Conservation (phyloP, 2,329 filamentous ascomycete genomes). For the Fusarium xylarioides region DNA sequence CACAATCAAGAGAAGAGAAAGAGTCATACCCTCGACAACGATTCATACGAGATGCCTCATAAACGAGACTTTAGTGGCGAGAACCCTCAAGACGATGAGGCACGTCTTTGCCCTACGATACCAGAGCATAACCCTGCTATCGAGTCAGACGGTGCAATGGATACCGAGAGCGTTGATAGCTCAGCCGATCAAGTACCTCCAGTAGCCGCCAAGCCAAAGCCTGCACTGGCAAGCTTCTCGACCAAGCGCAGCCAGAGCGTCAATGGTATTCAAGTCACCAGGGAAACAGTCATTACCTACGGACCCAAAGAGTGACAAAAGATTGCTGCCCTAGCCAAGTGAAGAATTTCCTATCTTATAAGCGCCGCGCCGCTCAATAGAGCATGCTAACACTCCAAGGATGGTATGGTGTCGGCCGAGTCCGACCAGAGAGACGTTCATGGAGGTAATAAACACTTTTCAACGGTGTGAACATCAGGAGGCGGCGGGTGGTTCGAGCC, state of each 20-base stretch:
- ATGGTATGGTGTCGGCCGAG: not conserved
- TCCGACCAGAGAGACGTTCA: constrained; percentile 1
- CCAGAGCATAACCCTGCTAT: constrained; percentile 6
- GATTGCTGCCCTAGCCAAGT: not conserved
- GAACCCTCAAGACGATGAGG: constrained; percentile 38
- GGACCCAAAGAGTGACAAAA: constrained; percentile 16
- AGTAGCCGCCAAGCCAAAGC: constrained; percentile 17
- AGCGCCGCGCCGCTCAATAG: constrained; percentile 20
- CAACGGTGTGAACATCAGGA: not conserved
- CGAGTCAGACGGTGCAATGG: constrained; percentile 24
- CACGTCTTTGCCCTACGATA: constrained; percentile 27
- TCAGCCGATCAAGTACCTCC: constrained; percentile 19
- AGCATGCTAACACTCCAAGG: constrained; percentile 1
- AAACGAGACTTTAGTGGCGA: constrained; percentile 22
- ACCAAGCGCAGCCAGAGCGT: constrained; percentile 25
- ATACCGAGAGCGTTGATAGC: constrained; percentile 39
- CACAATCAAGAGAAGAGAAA: constrained; percentile 30
- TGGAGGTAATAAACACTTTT: not conserved
- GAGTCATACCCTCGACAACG: constrained; percentile 21
- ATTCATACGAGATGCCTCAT: constrained; percentile 40
- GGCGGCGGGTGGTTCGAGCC: not conserved
- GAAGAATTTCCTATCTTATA: not conserved
- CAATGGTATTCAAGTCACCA: constrained; percentile 38
- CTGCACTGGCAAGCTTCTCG: constrained; percentile 34
- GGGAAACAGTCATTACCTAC: constrained; percentile 39